Base-by-base conservation (phyloP, 2,329 filamentous ascomycete genomes). In the Botrytis porri region DNA sequence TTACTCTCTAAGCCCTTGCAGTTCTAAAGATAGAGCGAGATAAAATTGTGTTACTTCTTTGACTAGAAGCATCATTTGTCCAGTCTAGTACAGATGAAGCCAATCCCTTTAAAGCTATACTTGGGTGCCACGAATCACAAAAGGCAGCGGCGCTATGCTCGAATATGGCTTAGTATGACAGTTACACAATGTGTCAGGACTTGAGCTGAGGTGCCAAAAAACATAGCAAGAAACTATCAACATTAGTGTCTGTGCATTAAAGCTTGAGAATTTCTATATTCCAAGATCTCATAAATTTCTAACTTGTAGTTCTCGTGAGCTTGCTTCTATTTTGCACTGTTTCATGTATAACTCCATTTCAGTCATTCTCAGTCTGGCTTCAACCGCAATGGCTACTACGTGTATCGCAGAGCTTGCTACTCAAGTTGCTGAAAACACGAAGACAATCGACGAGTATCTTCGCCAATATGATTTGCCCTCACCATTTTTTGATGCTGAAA, bases 401-500 rank as follows among this genome's bases (percentile, higher is more conserved):
- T 18, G 29, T 54, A 54, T 59, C 29, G 54, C 29, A 22, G 66
- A 69, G 35, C 66, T 69, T 22, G 66, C 66, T 12, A 39, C 54
- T 6, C n/a, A 48, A 35, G 59, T 69, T 18, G 37, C 57, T 35
- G 59, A 60, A 25, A 45, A 54, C 3, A 69, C 51, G 3, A 57
- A 54, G 32, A 61, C 16, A 37, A 43, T 69, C 37, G 66, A 69
- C 9, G 66, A 54, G 22, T 69, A 69, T 22, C 39, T 69, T 35
- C 29, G 59, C 41, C 35, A 41, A 60, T 18, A 69, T 29, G 59
- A 35, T 14, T 41, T 69, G 22, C 54, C 66, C 37, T 37, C 43
- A n/a, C 66, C 66, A 22, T 69, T 29, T 25, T 69, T 69, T n/a
- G n/a, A 69, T 43, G 66, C 39, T 10, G 37, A 45, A 60, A 54